A percentile compares a stretch with the other conserved stretches of the same genome.
Conservation (phyloP, 768 basidiomycete genomes). For the Mycena capillaripes region DNA sequence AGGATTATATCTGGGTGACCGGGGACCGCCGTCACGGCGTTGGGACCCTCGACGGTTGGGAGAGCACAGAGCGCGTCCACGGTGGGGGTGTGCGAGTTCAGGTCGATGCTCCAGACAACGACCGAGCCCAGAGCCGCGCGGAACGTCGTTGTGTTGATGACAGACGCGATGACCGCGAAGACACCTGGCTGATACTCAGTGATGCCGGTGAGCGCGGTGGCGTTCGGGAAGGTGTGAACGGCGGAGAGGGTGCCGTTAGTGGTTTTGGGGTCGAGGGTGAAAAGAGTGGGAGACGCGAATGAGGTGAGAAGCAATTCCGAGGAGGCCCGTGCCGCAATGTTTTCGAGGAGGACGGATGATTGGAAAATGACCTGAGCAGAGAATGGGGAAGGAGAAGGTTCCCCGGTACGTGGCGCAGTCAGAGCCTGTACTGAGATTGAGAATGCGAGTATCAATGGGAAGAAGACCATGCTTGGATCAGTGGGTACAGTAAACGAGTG, state of each 20-base stretch:
- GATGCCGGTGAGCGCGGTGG: constrained; percentile 23
- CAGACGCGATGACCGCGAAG: constrained; percentile 12
- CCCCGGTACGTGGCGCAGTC: neutral
- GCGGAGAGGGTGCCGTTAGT: constrained; percentile 10
- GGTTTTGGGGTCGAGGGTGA: constrained; percentile 2
- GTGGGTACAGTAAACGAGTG: too few species aligned
- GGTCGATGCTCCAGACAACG: constrained; percentile 23
- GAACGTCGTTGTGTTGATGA: neutral
- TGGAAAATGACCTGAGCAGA: neutral
- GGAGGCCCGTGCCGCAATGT: constrained; percentile 23
- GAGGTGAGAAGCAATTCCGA: constrained; percentile 22
- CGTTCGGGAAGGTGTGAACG: constrained; percentile 16
- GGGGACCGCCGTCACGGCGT: constrained; percentile 1
- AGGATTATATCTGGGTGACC: constrained; percentile 5
- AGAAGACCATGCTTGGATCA: too few species aligned
- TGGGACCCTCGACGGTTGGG: neutral
- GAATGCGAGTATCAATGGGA: neutral
- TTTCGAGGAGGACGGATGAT: constrained; percentile 18
- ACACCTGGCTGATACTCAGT: constrained; percentile 14
- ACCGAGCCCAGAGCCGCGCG: neutral
- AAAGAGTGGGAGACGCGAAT: constrained; percentile 14
- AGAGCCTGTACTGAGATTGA: neutral
- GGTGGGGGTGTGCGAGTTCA: neutral
- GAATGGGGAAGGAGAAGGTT: neutral
- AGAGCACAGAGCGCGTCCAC: neutral